Evolutionary conservation across 768 basidiomycete species (phyloP).

Genomic region (Auriculariales sp.): DNA sequence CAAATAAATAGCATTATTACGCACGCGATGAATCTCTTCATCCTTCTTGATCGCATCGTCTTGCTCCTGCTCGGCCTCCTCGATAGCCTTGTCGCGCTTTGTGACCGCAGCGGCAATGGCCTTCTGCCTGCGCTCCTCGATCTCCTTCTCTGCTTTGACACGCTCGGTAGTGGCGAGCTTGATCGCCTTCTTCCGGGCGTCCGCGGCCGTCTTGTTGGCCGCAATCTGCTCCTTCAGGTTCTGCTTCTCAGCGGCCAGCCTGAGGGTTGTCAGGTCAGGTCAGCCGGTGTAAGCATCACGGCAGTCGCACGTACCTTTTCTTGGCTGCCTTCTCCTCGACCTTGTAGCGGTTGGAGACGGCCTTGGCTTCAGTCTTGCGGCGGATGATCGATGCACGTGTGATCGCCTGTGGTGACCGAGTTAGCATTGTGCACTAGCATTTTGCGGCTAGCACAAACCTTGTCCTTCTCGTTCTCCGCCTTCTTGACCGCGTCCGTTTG

Average conservation of each 20-base stretch:
- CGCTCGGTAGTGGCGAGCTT: not conserved
- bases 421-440: too few relatives aligned
- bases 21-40: not conserved
- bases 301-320: not conserved
- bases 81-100: not conserved
- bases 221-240: not conserved
- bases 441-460: too few relatives aligned
- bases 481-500: not conserved
- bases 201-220: not conserved
- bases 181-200: not conserved
- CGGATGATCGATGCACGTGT: not conserved
- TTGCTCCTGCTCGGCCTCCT: not conserved
- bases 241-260: too few relatives aligned
- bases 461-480: not conserved
- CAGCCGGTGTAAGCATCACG: not conserved
- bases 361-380: not conserved
- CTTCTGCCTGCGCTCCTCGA: not conserved
- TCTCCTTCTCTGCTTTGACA: not conserved
- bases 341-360: not conserved
- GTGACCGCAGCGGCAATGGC: not conserved
- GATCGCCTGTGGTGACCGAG: not conserved
- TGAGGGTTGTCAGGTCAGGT: not conserved
- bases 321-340: not conserved
- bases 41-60: not conserved
- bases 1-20: not conserved